These are phyloP conservation scores for Beta lomatogona DNA, from an alignment of 179 eudicot genomes.

Conservation along the genomic window DNA sequence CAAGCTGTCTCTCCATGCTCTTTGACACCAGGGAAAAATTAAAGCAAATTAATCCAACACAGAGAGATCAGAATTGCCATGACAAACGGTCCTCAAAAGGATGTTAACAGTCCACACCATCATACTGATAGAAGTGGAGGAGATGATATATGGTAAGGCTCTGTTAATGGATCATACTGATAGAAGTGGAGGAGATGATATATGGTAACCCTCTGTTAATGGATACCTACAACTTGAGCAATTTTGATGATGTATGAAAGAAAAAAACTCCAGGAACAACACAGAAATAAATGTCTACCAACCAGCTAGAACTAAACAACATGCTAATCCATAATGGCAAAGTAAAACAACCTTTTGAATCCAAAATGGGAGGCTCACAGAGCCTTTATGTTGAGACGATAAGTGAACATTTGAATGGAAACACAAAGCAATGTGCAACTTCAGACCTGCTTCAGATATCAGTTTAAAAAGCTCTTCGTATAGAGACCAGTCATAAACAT, in stretches of 20 bases:
- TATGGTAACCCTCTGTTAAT: not conserved
- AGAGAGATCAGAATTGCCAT: not conserved
- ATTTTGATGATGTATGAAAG: not conserved
- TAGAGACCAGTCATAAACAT: conserved; percentile 57
- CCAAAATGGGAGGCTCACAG: conserved; percentile 61
- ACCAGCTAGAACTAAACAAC: conserved; percentile 10
- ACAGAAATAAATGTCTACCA: not conserved
- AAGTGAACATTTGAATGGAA: conserved; percentile 56
- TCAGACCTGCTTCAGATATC: conserved; percentile 55
- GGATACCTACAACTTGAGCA: not conserved
- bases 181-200: too few species aligned
- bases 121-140: not conserved
- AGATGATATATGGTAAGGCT: not conserved
- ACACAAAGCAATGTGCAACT: conserved; percentile 63
- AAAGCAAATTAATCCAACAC: conserved; percentile 8
- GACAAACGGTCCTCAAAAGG: not conserved
- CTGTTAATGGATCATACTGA: too few species aligned
- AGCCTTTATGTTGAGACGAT: conserved; percentile 42
- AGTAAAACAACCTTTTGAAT: conserved; percentile 48
- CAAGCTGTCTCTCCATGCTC: not conserved
- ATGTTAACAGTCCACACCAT: not conserved
- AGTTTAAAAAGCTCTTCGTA: conserved; percentile 58
- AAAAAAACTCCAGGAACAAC: not conserved
- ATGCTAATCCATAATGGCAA: not conserved
- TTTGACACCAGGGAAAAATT: not conserved